Evolutionary conservation across 345 rosid genomes (phyloP), one percentile per base, ranked within the genome.

Genomic region (Nasturtium officinale): DNA sequence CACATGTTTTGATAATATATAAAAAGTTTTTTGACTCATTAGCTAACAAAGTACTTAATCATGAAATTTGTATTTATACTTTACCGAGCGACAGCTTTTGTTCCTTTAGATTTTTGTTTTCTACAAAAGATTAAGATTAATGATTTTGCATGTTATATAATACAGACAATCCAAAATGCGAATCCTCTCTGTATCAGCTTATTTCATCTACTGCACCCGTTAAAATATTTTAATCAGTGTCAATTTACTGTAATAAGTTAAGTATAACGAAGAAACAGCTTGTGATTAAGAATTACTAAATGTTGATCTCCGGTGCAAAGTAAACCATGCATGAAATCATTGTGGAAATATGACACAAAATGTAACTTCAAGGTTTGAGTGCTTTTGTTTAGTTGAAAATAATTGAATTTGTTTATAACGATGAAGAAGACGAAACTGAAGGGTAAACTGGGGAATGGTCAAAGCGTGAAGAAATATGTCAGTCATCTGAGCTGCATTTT

Each of bases 81-180:
- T 62, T 54, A 13, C 23, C 12, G 51, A 66, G 63, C 48, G 78
- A 60, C 78, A 67, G 62, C 74, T 75, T 75, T 75, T 75, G 78
- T 75, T 73, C 58, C 55, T 46, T 28, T 30, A 4, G 45, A n/a
- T 52, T 30, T 40, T 25, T 25, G 11, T 40, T 20, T 51, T 13
- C 20, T 2, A 2, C 10, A 29, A 13, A 21, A 9, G 8, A 5
- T 32, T 18, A 17, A 3, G 3, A 35, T 15, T 18, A 11, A 37
- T 71, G 51, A 18, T 17, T 38, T 6, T 74, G 66, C 72, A 74
- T 74, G 66, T 65, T 74, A 23, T 23, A 23, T 2, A 23, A 23
- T 23, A 56, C 26, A 38, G 61, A 66, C 66, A 66, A 37, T 58
- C 61, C 66, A 74, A 55, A 58, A 28, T 37, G 72, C 72, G 48